These are phyloP conservation scores for Phallus indusiatus DNA, from an alignment of 768 basidiomycete species.

Conservation along the genomic window DNA sequence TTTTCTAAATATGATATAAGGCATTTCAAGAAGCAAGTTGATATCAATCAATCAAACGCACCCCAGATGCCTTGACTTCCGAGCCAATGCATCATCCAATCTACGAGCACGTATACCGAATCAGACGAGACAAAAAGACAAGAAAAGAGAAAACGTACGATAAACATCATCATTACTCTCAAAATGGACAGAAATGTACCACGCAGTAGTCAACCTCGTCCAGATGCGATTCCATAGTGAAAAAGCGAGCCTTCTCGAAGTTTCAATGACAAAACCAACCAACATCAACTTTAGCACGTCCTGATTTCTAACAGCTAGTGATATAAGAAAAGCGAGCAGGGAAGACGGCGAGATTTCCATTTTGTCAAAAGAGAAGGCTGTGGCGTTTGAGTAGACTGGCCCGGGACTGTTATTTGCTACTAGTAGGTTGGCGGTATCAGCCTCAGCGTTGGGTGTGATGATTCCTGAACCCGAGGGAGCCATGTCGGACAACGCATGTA, in stretches of 20 bases:
- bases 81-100: conserved; percentile 9
- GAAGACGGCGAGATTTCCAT: conserved; percentile 20
- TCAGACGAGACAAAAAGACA: not conserved
- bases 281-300: conserved; percentile 60
- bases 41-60: not conserved
- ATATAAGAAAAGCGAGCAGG: conserved; percentile 36
- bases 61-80: conserved; percentile 1
- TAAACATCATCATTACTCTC: conserved; percentile 49
- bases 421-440: too few relatives aligned
- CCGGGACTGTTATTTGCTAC: too few relatives aligned
- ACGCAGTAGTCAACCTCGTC: conserved; percentile 37
- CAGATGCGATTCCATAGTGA: conserved; percentile 34
- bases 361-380: conserved; percentile 15
- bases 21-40: not conserved
- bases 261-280: conserved; percentile 55
- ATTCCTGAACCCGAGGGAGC: too few relatives aligned
- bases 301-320: conserved; percentile 38
- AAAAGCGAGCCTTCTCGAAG: conserved; percentile 37
- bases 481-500: too few relatives aligned
- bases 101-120: not conserved
- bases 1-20: not conserved
- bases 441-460: too few relatives aligned
- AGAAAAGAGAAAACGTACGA: conserved; percentile 29
- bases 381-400: too few relatives aligned
- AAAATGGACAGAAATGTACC: conserved; percentile 45